Conservation (phyloP, 2,329 filamentous ascomycete genomes). For the Pseudogymnoascus sp. region DNA sequence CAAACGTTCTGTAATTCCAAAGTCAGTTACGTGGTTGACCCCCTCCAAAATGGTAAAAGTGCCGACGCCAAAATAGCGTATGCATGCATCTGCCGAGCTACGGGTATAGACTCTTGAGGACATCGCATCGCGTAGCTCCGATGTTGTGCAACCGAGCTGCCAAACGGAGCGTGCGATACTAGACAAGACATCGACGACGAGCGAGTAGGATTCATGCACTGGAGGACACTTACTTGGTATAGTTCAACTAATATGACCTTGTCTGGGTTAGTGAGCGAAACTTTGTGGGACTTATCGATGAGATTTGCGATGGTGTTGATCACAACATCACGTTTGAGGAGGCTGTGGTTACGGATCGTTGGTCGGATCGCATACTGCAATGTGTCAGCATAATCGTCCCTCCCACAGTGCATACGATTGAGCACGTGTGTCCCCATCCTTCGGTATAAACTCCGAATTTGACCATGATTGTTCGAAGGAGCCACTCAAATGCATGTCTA, state of each 20-base stretch:
- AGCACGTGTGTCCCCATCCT: neutral
- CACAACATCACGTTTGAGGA: conserved; percentile 58
- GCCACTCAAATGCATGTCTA: neutral
- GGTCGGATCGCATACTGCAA: conserved; percentile 73
- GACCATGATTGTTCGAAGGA: neutral
- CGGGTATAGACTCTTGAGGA: neutral
- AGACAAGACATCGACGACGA: conserved; percentile 12
- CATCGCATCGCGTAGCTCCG: conserved; percentile 5
- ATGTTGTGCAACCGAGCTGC: conserved; percentile 14
- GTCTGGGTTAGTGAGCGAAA: conserved; percentile 71
- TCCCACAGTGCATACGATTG: neutral
- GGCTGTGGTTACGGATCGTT: conserved; percentile 66
- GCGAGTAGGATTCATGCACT: neutral
- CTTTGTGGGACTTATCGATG: conserved; percentile 62
- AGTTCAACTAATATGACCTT: conserved; percentile 73
- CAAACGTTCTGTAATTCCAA: conserved; percentile 52
- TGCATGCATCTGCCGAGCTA: conserved; percentile 10
- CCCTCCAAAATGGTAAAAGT: neutral
- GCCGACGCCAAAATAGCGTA: conserved; percentile 6
- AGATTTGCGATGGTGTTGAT: conserved; percentile 53
- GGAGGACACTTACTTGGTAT: conserved; percentile 55
- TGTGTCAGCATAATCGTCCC: neutral
- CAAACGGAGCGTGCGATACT: conserved; percentile 14
- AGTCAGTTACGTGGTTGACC: conserved; percentile 11
- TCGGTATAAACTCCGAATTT: neutral